phyloP scores from a whole-genome alignment of 148 eudicot genomes.

The Pouteria glomerata region DNA sequence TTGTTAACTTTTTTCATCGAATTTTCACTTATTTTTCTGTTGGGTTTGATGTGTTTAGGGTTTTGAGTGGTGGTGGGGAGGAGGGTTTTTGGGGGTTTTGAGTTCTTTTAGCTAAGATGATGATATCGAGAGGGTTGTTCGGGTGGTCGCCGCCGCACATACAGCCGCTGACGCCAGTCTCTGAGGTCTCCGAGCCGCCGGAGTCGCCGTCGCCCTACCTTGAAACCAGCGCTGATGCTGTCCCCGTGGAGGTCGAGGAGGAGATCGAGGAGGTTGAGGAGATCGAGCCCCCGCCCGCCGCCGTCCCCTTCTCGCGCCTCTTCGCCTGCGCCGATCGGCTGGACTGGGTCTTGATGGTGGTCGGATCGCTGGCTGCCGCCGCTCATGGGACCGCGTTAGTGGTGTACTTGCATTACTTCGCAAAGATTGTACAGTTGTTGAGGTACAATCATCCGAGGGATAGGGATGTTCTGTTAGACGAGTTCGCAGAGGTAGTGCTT shows the following conservation, averaged over 20 bases:
- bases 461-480: constrained; percentile 35
- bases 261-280: constrained; percentile 80
- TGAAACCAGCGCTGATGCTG: constrained; percentile 49
- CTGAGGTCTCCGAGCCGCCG: constrained; percentile 98
- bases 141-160: constrained; percentile 99
- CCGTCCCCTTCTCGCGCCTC: constrained; percentile 78
- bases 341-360: constrained; percentile 82
- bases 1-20: too few species aligned
- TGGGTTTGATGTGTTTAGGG: neutral
- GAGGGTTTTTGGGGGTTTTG: too few species aligned
- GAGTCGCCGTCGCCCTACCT: constrained; percentile 96
- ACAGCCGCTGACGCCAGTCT: constrained; percentile 95
- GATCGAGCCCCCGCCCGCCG: constrained; percentile 92
- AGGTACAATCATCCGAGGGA: neutral
- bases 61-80: too few species aligned
- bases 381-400: constrained; percentile 96
- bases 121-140: constrained; percentile 79
- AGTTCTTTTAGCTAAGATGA: constrained; percentile 37
- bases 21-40: too few species aligned
- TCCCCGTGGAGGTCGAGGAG: constrained; percentile 56
- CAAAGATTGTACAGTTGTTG: constrained; percentile 61
- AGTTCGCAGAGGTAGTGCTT: constrained; percentile 54
- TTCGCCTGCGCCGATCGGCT: constrained; percentile 80
- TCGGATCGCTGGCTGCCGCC: constrained; percentile 90
- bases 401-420: constrained; percentile 88